Base-by-base conservation (phyloP, 163 green algal species). In the Coccomyxa subellipsoidea region DNA sequence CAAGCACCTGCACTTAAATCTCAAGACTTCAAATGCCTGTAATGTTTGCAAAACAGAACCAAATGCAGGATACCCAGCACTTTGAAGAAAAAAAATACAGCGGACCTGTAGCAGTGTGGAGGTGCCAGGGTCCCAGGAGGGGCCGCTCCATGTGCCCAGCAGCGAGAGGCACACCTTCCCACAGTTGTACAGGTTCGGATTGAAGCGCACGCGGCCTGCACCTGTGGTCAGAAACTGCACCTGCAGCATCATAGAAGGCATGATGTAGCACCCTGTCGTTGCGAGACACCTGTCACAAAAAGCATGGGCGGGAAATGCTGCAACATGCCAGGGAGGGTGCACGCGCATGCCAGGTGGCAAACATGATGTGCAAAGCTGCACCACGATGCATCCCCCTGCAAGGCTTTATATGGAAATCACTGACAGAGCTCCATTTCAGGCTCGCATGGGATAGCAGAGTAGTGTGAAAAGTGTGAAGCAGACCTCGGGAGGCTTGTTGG, bases 91-190 rank as follows among this genome's bases (percentile, higher is more conserved):
- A 66, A 12, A 9, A 77, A 78, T 7, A 9, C 18, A 37, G 35
- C 12, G n/a, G 70, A 81, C 82, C 83, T 90, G 86, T 77, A 97
- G 89, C 31, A 97, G 83, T 0, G 91, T 96, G 59, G 88, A 94
- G 37, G 85, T 87, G n/a, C 53, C 84, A 5, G 94, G 88, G 77
- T 7, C 86, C 86, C 38, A 83, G 85, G n/a, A 83, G 85, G 6
- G 87, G 90, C 95, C 95, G 0, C 27, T 34, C 88, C 88, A 91
- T 8, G 88, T 91, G 39, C 88, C 88, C 86, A 91, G 90, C 86
- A 98, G 88, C n/a, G 80, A 92, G 69, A 98, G 85, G 87, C 95
- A 98, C 82, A 98, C 95, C 23, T 54, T 87, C 70, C 72, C 54
- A 25, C 36, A 71, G 81, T 77, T 73, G 66, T 77, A 80, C 69